Conservation (phyloP, 2,329 filamentous ascomycete genomes). For the Exophiala oligosperma region DNA sequence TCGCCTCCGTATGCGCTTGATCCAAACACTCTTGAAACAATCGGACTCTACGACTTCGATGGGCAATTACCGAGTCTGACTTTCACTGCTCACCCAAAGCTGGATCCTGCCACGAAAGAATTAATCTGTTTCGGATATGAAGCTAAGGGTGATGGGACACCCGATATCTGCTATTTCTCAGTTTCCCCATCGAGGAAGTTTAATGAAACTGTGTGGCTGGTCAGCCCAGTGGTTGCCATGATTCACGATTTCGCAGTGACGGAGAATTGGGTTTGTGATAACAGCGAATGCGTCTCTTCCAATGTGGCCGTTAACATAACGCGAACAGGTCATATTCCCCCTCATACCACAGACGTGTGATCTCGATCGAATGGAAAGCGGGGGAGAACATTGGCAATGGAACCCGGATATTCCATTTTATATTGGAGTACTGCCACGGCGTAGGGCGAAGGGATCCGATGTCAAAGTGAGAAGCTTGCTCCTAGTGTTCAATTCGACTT, state of each 20-base stretch:
- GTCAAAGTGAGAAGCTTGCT: conserved; percentile 30
- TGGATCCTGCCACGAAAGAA: conserved; percentile 52
- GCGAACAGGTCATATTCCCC: conserved; percentile 32
- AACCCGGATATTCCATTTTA: conserved; percentile 35
- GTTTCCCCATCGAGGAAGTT: conserved; percentile 34
- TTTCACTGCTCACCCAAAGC: conserved; percentile 55
- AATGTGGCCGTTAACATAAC: background rate
- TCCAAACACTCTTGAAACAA: conserved; percentile 49
- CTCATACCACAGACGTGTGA: conserved; percentile 39
- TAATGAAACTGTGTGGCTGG: conserved; percentile 37
- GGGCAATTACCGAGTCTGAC: conserved; percentile 50
- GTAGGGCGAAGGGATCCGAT: conserved; percentile 32
- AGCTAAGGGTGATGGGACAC: conserved; percentile 42
- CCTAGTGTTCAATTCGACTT: background rate
- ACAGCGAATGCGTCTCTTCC: too few relatives aligned
- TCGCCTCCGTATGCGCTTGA: conserved; percentile 55
- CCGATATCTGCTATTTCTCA: conserved; percentile 40
- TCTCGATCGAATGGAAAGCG: conserved; percentile 39
- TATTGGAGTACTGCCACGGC: conserved; percentile 28
- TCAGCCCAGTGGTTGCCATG: conserved; percentile 39
- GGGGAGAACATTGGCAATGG: conserved; percentile 45
- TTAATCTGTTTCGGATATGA: conserved; percentile 54
- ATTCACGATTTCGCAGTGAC: conserved; percentile 47
- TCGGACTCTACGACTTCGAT: conserved; percentile 51
- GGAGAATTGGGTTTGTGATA: conserved; percentile 39